A percentile compares a stretch with the other conserved stretches of the same genome.
Evolutionary conservation across 108 stramenopile species (phyloP).

Genomic region (Discostella stelligeroides): DNA sequence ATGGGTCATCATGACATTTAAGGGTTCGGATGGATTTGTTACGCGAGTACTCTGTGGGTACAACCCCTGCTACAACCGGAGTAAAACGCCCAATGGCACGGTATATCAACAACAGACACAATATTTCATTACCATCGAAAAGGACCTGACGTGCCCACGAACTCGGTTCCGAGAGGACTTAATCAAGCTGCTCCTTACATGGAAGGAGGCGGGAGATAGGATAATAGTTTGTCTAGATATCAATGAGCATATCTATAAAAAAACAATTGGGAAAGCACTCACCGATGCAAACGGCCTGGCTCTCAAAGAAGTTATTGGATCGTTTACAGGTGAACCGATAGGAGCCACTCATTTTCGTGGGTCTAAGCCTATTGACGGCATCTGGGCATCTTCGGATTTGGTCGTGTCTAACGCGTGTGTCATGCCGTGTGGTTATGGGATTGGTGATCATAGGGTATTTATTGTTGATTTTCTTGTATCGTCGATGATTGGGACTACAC

Average conservation of each 20-base stretch:
- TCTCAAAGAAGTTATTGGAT: slow-evolving; percentile 1
- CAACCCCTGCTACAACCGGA: neutral
- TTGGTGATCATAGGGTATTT: too few relatives aligned
- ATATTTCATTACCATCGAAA: neutral
- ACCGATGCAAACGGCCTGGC: neutral
- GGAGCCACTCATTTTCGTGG: slow-evolving; percentile 12
- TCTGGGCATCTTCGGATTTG: too few relatives aligned
- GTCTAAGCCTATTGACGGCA: too few relatives aligned
- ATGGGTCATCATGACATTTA: too few relatives aligned
- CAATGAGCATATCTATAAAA: slow-evolving; percentile 8
- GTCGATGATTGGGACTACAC: too few relatives aligned
- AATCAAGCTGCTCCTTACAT: neutral
- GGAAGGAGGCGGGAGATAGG: neutral
- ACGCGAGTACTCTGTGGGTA: too few relatives aligned
- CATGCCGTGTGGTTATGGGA: too few relatives aligned
- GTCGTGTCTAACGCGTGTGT: too few relatives aligned
- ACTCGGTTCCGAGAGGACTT: slow-evolving; percentile 5
- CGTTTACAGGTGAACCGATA: neutral
- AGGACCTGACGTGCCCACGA: too few relatives aligned
- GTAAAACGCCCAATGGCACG: neutral
- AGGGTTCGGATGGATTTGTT: too few relatives aligned
- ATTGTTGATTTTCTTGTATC: too few relatives aligned
- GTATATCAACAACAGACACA: neutral
- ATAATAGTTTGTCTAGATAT: slow-evolving; percentile 5
- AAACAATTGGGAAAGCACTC: neutral